A percentile compares a stretch with the other conserved stretches of the same genome.
Conservation (phyloP, 2,329 filamentous ascomycete genomes). For the Exophiala lecanii-corni region DNA sequence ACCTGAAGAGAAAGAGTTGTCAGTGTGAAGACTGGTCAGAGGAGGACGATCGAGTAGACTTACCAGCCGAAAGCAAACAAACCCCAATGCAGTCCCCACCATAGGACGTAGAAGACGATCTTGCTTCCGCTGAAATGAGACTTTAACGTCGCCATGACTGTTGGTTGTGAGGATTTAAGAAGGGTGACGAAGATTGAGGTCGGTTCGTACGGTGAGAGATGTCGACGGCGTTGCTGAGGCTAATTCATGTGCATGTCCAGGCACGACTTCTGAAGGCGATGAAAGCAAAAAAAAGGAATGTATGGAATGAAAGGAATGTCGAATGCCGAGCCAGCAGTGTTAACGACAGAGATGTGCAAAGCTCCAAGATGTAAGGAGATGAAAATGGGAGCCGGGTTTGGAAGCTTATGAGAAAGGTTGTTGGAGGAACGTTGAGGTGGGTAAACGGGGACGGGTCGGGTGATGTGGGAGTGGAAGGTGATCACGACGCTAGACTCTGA, state of each 20-base stretch:
- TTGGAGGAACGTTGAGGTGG: constrained; percentile 12
- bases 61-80: constrained; percentile 86
- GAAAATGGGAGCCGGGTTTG: constrained; percentile 7
- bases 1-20: no score
- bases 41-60: no score
- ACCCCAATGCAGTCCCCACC: constrained; percentile 72
- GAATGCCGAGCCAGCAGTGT: constrained; percentile 7
- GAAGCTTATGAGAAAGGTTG: constrained; percentile 19
- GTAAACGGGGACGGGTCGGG: constrained; percentile 13
- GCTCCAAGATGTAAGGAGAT: constrained; percentile 3
- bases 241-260: constrained; percentile 13
- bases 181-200: background rate
- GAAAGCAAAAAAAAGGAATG: constrained; percentile 1
- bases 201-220: background rate
- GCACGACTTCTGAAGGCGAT: no score
- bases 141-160: constrained; percentile 21
- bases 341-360: constrained; percentile 1
- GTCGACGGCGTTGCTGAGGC: background rate
- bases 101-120: constrained; percentile 72
- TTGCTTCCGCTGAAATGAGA: constrained; percentile 46
- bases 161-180: background rate
- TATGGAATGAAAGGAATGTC: constrained; percentile 12
- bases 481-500: constrained; percentile 10
- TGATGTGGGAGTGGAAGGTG: no score
- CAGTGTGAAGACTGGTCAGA: no score